Evolutionary conservation across 1,284 basidiomycete genomes (phyloP).

Genomic region (Phellopilus nigrolimitatus): DNA sequence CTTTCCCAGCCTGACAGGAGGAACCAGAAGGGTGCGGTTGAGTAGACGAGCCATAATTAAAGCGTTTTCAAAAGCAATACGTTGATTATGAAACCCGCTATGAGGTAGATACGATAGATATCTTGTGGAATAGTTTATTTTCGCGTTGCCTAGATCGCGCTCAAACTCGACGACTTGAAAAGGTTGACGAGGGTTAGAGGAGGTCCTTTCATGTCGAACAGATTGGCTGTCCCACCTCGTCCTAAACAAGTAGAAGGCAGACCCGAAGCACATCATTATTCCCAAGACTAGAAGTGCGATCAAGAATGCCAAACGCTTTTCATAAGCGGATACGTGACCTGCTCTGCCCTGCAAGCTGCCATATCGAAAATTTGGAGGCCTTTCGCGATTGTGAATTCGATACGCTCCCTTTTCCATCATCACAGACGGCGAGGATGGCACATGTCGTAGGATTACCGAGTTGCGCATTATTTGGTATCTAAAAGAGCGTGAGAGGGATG

Average conservation of each 20-base stretch:
- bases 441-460: conserved; percentile 3
- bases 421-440: conserved; percentile 49
- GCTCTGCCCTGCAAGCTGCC: conserved; percentile 6
- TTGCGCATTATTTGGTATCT: neutral
- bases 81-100: conserved; percentile 80
- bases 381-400: conserved; percentile 46
- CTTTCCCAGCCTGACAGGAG: conserved; percentile 61
- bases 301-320: conserved; percentile 33
- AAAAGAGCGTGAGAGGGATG: neutral
- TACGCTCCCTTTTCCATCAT: conserved; percentile 59
- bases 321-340: conserved; percentile 18
- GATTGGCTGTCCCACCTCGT: conserved; percentile 48
- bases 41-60: conserved; percentile 61
- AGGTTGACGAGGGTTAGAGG: conserved; percentile 29
- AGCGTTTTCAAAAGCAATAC: conserved; percentile 79
- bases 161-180: conserved; percentile 23
- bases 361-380: conserved; percentile 18
- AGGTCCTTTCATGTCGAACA: conserved; percentile 22
- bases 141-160: conserved; percentile 2
- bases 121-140: conserved; percentile 29
- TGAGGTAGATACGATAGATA: conserved; percentile 70
- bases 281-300: conserved; percentile 44
- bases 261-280: conserved; percentile 48
- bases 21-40: conserved; percentile 71
- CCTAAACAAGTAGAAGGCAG: conserved; percentile 58